Conservation (phyloP, 306 rosid species). For the Trichosanthes cucumerina region DNA sequence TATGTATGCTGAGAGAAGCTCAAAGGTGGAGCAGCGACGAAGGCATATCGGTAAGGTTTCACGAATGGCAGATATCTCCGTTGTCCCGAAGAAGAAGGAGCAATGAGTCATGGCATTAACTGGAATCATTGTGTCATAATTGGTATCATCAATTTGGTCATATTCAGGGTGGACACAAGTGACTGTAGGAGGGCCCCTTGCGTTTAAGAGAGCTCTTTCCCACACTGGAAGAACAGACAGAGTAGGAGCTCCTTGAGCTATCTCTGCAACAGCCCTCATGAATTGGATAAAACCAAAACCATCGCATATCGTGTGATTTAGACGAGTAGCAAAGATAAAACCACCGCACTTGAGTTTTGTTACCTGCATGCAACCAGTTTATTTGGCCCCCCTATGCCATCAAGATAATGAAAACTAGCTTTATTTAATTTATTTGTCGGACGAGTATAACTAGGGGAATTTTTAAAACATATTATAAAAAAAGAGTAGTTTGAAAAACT, state of each 20-base stretch:
- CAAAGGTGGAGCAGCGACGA: not conserved
- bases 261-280: slow-evolving; percentile 11
- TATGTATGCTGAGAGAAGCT: slow-evolving; percentile 3
- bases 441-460: too few relatives aligned
- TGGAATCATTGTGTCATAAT: not conserved
- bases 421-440: too few relatives aligned
- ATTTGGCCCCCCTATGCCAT: too few relatives aligned
- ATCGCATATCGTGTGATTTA: slow-evolving; percentile 19
- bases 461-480: too few relatives aligned
- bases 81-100: slow-evolving; percentile 13
- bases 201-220: not conserved
- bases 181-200: slow-evolving; percentile 15
- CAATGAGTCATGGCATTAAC: not conserved
- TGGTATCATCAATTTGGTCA: not conserved
- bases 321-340: slow-evolving; percentile 11
- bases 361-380: slow-evolving; percentile 13
- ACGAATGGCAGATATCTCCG: slow-evolving; percentile 1
- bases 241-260: not conserved
- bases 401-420: too few relatives aligned
- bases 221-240: slow-evolving; percentile 24
- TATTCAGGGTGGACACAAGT: slow-evolving; percentile 8
- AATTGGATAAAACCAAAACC: not conserved
- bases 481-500: too few relatives aligned
- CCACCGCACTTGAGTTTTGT: slow-evolving; percentile 24
- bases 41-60: not conserved